Conservation (phyloP, 768 basidiomycete species). For the Inosperma sp. region DNA sequence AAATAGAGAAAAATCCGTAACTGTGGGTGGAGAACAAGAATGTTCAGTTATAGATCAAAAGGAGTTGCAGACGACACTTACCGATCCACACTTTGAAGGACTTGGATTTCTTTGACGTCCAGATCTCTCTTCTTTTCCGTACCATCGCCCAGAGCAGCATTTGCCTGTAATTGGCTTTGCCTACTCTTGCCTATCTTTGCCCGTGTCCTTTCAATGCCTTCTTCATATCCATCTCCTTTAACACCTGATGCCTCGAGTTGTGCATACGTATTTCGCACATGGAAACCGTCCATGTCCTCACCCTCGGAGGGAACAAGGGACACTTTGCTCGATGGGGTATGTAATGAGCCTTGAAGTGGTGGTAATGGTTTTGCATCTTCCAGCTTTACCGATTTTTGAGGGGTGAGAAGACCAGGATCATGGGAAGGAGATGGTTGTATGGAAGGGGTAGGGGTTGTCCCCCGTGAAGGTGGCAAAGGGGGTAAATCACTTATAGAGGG, state of each 20-base stretch:
- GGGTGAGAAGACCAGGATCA: constrained; percentile 18
- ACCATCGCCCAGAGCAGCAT: constrained; percentile 50
- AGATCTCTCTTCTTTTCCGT: constrained; percentile 64
- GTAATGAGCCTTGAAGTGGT: constrained; percentile 10
- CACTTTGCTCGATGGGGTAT: constrained; percentile 28
- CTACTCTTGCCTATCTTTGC: constrained; percentile 38
- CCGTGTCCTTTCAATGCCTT: constrained; percentile 90
- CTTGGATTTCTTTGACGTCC: constrained; percentile 64
- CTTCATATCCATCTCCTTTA: constrained; percentile 89
- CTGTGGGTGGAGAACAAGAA: constrained; percentile 76
- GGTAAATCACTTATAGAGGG: constrained; percentile 29
- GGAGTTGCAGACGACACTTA: constrained; percentile 42
- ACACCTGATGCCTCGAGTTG: constrained; percentile 88
- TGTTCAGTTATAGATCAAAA: constrained; percentile 74
- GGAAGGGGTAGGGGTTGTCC: constrained; percentile 29
- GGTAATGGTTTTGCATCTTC: constrained; percentile 14
- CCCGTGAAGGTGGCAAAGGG: constrained; percentile 32
- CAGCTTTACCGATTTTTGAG: constrained; percentile 24
- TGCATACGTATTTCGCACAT: constrained; percentile 84
- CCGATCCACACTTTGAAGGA: constrained; percentile 83
- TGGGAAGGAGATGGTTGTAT: constrained; percentile 24
- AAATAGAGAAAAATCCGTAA: constrained; percentile 85
- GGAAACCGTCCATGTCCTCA: constrained; percentile 78
- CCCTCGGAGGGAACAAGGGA: constrained; percentile 71
- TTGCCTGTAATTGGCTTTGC: constrained; percentile 48